Evolutionary conservation across 768 basidiomycete genomes (phyloP).

Genomic region (Mycena belliarum): DNA sequence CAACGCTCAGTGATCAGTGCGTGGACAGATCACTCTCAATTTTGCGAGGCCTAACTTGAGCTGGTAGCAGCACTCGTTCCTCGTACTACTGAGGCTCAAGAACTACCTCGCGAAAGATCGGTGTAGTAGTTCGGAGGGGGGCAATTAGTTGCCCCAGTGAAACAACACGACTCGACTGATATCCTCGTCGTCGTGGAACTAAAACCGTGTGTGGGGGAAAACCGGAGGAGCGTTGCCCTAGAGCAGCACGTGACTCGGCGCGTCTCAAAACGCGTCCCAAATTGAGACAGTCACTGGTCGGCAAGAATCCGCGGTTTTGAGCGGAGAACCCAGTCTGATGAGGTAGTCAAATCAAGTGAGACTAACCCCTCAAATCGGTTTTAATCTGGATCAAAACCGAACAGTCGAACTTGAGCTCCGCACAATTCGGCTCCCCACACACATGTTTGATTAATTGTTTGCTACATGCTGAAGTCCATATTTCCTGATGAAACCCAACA

Average conservation of each 20-base stretch:
- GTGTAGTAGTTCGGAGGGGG: no score
- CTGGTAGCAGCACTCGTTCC: no score
- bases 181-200: no score
- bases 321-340: background rate
- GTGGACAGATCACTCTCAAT: no score
- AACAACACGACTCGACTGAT: no score
- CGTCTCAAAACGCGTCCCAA: background rate
- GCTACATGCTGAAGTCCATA: background rate
- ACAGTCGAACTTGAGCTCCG: slow-evolving; percentile 1
- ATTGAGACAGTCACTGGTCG: background rate
- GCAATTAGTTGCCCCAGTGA: no score
- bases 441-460: background rate
- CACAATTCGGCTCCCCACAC: slow-evolving; percentile 1
- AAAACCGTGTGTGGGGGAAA: background rate
- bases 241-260: background rate
- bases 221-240: background rate
- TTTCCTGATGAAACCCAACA: background rate
- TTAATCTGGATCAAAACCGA: background rate
- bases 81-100: no score
- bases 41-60: no score
- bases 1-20: no score
- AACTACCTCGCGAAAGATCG: no score
- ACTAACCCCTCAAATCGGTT: no score
- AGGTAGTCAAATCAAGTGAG: background rate
- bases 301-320: background rate